Conservation (phyloP, 2,329 filamentous ascomycete genomes). For the Colletotrichum shisoi region DNA sequence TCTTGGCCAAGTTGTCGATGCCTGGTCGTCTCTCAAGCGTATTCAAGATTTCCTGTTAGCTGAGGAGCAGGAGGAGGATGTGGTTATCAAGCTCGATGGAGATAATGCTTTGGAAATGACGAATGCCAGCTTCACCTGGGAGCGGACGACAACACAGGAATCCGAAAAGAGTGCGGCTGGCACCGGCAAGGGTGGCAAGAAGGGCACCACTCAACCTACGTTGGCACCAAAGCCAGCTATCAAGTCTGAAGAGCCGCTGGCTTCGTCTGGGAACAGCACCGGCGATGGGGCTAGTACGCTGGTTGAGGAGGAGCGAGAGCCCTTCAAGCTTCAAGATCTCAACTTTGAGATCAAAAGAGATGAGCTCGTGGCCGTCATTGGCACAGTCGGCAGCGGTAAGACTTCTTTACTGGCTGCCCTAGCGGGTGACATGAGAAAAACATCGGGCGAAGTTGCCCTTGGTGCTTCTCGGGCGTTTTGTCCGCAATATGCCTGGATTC, state of each 20-base stretch:
- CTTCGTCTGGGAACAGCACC: conserved; percentile 54
- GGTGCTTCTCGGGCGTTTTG: conserved; percentile 88
- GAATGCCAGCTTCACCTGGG: conserved; percentile 86
- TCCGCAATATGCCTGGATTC: conserved; percentile 97
- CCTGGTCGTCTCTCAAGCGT: conserved; percentile 81
- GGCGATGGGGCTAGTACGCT: conserved; percentile 64
- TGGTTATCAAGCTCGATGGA: conserved; percentile 62
- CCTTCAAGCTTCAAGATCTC: conserved; percentile 76
- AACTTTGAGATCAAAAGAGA: conserved; percentile 74
- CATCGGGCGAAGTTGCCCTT: conserved; percentile 74
- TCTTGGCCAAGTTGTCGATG: conserved; percentile 88
- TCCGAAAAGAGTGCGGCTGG: conserved; percentile 54
- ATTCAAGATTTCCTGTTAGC: conserved; percentile 88
- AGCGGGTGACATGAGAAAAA: conserved; percentile 92
- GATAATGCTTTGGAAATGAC: conserved; percentile 76
- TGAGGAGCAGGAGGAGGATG: conserved; percentile 82
- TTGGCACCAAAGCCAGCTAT: conserved; percentile 45
- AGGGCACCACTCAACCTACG: conserved; percentile 42
- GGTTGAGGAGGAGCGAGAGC: conserved; percentile 67
- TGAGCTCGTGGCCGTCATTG: conserved; percentile 85
- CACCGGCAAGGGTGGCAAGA: conserved; percentile 58
- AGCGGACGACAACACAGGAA: conserved; percentile 68
- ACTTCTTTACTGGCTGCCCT: conserved; percentile 86
- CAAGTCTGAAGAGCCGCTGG: conserved; percentile 48
- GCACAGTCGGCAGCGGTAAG: conserved; percentile 88